Conservation (phyloP, 371 early-diverging fungal species). For the Umbelopsis sp. region DNA sequence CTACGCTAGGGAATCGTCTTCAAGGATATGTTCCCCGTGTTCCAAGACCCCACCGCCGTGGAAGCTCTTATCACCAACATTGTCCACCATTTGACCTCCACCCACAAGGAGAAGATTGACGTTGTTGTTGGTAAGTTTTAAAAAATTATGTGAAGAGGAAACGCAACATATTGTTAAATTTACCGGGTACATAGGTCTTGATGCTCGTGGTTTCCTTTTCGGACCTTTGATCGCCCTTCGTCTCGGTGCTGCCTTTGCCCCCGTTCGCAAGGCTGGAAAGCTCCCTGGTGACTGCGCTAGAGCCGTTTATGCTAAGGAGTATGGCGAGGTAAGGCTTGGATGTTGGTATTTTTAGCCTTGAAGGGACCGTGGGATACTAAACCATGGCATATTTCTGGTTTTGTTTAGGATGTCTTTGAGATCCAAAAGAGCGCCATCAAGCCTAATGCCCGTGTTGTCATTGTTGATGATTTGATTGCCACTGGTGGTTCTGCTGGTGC, state of each 20-base stretch:
- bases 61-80: conserved; percentile 89
- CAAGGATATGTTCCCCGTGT: conserved; percentile 96
- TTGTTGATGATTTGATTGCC: conserved; percentile 96
- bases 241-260: conserved; percentile 91
- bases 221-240: conserved; percentile 89
- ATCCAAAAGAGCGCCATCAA: conserved; percentile 85
- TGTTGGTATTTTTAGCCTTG: not conserved
- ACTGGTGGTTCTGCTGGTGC: conserved; percentile 92
- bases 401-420: conserved; percentile 84
- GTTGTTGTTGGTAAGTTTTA: conserved; percentile 78
- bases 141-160: not conserved
- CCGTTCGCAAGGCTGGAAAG: conserved; percentile 96
- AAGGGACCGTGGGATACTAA: not conserved
- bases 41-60: conserved; percentile 92
- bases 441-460: conserved; percentile 83
- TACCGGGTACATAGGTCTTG: conserved; percentile 58
- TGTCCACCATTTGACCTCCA: conserved; percentile 77
- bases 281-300: conserved; percentile 81
- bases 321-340: conserved; percentile 74
- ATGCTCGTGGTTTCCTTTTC: conserved; percentile 91
- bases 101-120: conserved; percentile 76
- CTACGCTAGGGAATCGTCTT: conserved; percentile 80
- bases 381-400: not conserved
- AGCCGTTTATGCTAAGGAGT: conserved; percentile 91
- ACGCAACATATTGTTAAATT: not conserved